Base-by-base conservation (phyloP, 2,329 filamentous ascomycete genomes). In the Curvularia spicifera region DNA sequence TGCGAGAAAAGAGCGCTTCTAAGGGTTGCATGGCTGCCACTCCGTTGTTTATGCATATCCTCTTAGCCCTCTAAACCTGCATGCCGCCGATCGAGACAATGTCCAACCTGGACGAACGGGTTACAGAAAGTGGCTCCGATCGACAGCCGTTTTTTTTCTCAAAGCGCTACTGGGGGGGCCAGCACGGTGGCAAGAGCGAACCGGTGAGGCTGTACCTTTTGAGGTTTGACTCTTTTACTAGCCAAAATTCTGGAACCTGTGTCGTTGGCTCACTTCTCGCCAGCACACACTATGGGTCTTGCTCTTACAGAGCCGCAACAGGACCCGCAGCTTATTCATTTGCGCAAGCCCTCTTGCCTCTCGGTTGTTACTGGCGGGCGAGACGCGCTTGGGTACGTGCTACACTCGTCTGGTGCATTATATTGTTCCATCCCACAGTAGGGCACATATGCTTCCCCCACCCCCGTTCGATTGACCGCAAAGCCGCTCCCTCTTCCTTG, bases 241-340 rank as follows among this genome's bases (percentile, higher is more conserved):
- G 73, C 72, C 70, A 71, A 69, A 67, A 74, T 70, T 76, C 69
- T 77, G 72, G 74, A 75, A 75, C 74, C 71, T 70, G 64, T 67
- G 64, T 61, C 60, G 60, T 63, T 63, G 60, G 57, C 51, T 60
- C 43, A 51, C 52, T 84, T 83, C 82, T 88, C 89, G 91, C 91
- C 92, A 96, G 84, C 91, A 90, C 92, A 96, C 93, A 91, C 74
- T 78, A 80, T 79, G 79, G 79, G 78, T 76, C 79, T 78, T 57
- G 76, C 66, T 76, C 66, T 61, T 70, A 72, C 74, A 78, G 77
- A 79, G 76, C 77, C 76, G 76, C 77, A 77, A 74, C 68, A 71
- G 67, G 68, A 69, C 75, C 73, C 71, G 75, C 75, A 77, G 68
- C 69, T 71, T 71, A 64, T 75, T 71, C 73, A 72, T 75, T 71